A percentile compares a stretch with the other conserved stretches of the same genome.
Conservation (phyloP, 148 eudicot genomes). For the Polygonum maritimum region DNA sequence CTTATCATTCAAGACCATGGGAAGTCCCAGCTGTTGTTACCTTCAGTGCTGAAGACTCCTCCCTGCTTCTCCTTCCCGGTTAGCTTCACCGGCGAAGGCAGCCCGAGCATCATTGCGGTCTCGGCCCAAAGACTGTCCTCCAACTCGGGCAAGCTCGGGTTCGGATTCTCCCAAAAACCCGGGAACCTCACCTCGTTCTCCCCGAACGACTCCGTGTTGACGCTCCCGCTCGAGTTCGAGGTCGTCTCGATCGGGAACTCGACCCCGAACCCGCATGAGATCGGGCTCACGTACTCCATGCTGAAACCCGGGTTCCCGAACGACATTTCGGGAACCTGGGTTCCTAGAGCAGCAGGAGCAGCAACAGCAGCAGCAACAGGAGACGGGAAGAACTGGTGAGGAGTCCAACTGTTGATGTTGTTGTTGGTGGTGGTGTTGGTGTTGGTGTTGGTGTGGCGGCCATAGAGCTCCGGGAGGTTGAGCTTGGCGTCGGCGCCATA, state of each 20-base stretch:
- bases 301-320: not conserved
- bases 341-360: not conserved
- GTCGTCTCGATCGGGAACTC: constrained; percentile 25
- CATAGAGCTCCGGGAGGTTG: constrained; percentile 34
- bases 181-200: constrained; percentile 26
- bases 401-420: not conserved
- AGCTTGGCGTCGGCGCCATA: constrained; percentile 71
- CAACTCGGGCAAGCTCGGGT: constrained; percentile 54
- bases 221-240: constrained; percentile 17
- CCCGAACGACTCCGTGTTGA: constrained; percentile 25
- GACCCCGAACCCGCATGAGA: constrained; percentile 4
- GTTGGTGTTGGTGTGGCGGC: not conserved
- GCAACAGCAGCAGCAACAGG: not conserved
- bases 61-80: constrained; percentile 11
- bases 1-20: constrained; percentile 14
- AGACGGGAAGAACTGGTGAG: constrained; percentile 5
- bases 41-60: constrained; percentile 14
- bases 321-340: not conserved
- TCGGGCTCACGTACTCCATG: not conserved
- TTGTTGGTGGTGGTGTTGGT: not conserved
- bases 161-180: constrained; percentile 37
- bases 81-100: constrained; percentile 15
- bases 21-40: constrained; percentile 23
- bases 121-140: constrained; percentile 58
- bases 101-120: constrained; percentile 34